These are phyloP conservation scores for Chlamydomonas urium DNA, from an alignment of 139 green algal species.

Conservation along the genomic window DNA sequence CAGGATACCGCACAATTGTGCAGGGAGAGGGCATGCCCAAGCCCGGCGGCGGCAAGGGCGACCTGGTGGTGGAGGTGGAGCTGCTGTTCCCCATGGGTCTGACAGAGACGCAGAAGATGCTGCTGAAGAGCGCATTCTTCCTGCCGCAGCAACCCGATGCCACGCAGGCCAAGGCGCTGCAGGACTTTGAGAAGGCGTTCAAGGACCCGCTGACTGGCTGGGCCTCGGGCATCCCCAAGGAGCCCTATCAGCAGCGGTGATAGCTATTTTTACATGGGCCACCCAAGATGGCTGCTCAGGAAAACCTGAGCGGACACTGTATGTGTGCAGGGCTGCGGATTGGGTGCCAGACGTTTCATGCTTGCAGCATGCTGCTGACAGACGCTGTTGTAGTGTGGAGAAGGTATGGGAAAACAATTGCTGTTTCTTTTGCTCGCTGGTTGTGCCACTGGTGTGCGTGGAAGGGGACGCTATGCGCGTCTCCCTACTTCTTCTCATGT, in stretches of 20 bases:
- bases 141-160: constrained; percentile 40
- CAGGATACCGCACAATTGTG: constrained; percentile 50
- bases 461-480: too few relatives aligned
- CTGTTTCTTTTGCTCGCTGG: too few relatives aligned
- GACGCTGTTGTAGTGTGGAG: too few relatives aligned
- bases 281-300: too few relatives aligned
- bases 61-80: constrained; percentile 63
- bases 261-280: too few relatives aligned
- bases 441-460: too few relatives aligned
- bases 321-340: too few relatives aligned
- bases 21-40: constrained; percentile 46
- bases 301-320: too few relatives aligned
- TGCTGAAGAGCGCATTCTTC: constrained; percentile 64
- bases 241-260: constrained; percentile 2
- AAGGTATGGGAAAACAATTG: too few relatives aligned
- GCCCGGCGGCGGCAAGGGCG: constrained; percentile 31
- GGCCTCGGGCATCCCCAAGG: constrained; percentile 34
- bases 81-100: constrained; percentile 64
- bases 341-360: too few relatives aligned
- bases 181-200: constrained; percentile 56
- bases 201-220: constrained; percentile 53
- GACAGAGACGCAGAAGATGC: constrained; percentile 64
- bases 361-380: not conserved
- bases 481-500: too few relatives aligned
- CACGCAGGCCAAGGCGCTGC: constrained; percentile 51